phyloP scores from a whole-genome alignment of 805 yeast genomes.

The Saccharomycopsis vini region DNA sequence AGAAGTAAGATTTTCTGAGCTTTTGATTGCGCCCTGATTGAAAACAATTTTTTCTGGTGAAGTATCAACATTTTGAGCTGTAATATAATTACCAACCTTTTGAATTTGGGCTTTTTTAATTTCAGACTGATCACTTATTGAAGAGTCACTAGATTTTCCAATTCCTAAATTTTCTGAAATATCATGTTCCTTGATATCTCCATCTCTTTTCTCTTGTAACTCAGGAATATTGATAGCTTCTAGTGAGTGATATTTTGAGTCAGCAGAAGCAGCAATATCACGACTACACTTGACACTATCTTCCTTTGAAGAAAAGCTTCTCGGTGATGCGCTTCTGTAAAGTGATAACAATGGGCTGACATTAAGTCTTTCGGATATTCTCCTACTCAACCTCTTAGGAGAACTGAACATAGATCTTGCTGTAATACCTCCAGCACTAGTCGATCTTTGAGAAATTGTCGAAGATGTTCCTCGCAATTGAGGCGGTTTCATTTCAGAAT shows the following conservation, averaged over 20 bases:
- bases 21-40: no score
- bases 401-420: slow-evolving; percentile 6
- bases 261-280: not conserved
- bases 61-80: no score
- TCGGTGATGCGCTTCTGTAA: slow-evolving; percentile 8
- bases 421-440: not conserved
- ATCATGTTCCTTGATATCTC: not conserved
- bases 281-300: no score
- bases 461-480: no score
- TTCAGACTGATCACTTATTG: no score
- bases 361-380: slow-evolving; percentile 13
- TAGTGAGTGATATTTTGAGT: not conserved
- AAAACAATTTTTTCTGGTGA: no score
- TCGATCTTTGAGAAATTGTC: no score
- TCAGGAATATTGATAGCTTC: slow-evolving; percentile 10
- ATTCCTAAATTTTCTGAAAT: not conserved
- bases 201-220: not conserved
- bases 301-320: not conserved
- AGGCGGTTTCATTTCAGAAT: no score
- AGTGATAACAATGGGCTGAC: slow-evolving; percentile 8
- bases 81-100: no score
- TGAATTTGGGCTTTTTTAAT: no score
- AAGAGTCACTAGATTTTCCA: no score
- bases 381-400: slow-evolving; percentile 10
- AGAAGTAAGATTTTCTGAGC: no score